Evolutionary conservation across 768 basidiomycete genomes (phyloP).

Genomic region (Tylopilus subfusipes): DNA sequence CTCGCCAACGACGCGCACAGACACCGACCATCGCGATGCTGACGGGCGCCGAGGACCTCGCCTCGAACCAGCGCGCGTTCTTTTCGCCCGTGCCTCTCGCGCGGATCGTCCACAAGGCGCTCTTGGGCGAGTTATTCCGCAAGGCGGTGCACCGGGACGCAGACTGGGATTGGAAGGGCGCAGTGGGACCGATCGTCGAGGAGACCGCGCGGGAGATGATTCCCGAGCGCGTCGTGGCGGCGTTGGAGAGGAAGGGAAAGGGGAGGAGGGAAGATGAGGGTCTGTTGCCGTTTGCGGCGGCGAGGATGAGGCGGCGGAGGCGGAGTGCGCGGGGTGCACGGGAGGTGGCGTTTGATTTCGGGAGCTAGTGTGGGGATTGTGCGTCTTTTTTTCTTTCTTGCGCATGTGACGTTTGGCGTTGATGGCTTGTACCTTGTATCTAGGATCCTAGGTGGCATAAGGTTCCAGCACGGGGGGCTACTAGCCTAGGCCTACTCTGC

Average conservation of each 20-base stretch:
- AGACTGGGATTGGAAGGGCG: slow-evolving; percentile 27
- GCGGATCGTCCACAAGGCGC: slow-evolving; percentile 20
- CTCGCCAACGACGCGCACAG: not conserved
- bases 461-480: too few species aligned
- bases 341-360: slow-evolving; percentile 14
- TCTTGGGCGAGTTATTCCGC: slow-evolving; percentile 19
- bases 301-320: slow-evolving; percentile 24
- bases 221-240: not conserved
- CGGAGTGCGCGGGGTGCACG: slow-evolving; percentile 18
- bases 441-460: not conserved
- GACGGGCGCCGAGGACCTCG: slow-evolving; percentile 2
- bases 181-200: slow-evolving; percentile 11
- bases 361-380: not conserved
- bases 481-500: too few species aligned
- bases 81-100: slow-evolving; percentile 23
- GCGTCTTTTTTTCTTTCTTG: too few species aligned
- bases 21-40: slow-evolving; percentile 19
- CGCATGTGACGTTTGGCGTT: too few species aligned
- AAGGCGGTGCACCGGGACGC: slow-evolving; percentile 15
- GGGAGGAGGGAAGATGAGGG: not conserved
- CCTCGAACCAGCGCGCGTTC: not conserved
- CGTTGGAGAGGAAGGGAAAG: not conserved
- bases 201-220: slow-evolving; percentile 21
- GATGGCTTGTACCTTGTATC: not conserved
- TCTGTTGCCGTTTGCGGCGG: slow-evolving; percentile 20